These are phyloP conservation scores for Russula compacta DNA, from an alignment of 768 basidiomycete genomes.

Conservation along the genomic window DNA sequence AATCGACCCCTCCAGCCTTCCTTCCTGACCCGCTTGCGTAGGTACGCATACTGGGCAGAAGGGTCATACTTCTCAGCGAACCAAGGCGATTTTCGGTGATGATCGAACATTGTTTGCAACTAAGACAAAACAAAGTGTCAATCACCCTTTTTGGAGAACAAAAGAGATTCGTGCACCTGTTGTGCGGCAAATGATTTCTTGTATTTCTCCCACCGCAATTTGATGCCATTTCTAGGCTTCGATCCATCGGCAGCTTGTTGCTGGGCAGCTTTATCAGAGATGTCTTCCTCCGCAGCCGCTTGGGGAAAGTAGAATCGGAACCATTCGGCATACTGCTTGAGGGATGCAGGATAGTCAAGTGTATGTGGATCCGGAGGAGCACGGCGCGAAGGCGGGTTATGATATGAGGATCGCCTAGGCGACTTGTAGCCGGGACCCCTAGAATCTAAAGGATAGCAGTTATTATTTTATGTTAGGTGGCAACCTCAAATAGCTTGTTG, in stretches of 20 bases:
- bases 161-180: conserved; percentile 53
- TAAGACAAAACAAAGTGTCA: conserved; percentile 26
- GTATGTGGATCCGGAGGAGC: conserved; percentile 72
- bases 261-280: conserved; percentile 74
- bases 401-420: conserved; percentile 50
- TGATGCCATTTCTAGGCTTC: conserved; percentile 79
- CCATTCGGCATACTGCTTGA: conserved; percentile 87
- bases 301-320: conserved; percentile 69
- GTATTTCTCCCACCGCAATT: conserved; percentile 84
- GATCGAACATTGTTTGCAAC: conserved; percentile 93
- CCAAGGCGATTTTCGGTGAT: conserved; percentile 94
- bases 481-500: neutral
- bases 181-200: conserved; percentile 81
- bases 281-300: conserved; percentile 75
- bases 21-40: conserved; percentile 73
- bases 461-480: conserved; percentile 17
- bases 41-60: conserved; percentile 52
- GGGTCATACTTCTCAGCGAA: conserved; percentile 94
- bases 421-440: conserved; percentile 57
- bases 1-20: conserved; percentile 77
- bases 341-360: conserved; percentile 68
- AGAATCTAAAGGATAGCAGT: conserved; percentile 49
- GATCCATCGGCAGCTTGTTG: conserved; percentile 75
- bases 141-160: neutral
- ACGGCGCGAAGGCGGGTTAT: conserved; percentile 37